A percentile compares a stretch with the other conserved stretches of the same genome.
These are phyloP conservation scores for Pythium chondricola DNA, from an alignment of 352 stramenopile genomes.

Conservation along the genomic window DNA sequence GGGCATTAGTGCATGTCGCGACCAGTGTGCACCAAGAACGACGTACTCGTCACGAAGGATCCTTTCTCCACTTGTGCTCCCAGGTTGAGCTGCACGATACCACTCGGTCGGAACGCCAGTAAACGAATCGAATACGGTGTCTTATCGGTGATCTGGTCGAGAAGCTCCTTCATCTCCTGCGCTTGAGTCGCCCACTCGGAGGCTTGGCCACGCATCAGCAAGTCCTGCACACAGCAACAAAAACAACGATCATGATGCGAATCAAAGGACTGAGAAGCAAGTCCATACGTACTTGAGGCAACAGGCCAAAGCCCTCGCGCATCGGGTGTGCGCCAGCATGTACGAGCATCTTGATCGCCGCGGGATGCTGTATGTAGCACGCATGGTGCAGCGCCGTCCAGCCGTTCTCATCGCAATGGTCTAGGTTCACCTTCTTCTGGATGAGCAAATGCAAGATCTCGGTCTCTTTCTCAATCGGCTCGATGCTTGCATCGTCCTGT, in stretches of 20 bases:
- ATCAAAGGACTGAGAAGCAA: neutral
- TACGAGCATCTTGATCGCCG: constrained; percentile 70
- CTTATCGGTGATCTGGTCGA: constrained; percentile 61
- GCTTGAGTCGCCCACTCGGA: constrained; percentile 62
- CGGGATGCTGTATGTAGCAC: constrained; percentile 69
- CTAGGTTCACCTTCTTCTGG: constrained; percentile 61
- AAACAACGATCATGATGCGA: neutral
- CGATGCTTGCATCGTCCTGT: constrained; percentile 39
- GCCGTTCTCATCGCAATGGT: constrained; percentile 79
- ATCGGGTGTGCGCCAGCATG: constrained; percentile 60
- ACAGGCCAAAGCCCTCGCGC: constrained; percentile 60
- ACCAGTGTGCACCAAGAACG: too few species aligned
- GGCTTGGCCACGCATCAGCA: constrained; percentile 61
- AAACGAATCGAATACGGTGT: constrained; percentile 65
- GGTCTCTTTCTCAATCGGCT: constrained; percentile 54
- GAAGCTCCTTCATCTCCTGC: constrained; percentile 65
- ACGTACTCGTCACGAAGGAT: constrained; percentile 72
- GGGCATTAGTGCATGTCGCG: too few species aligned
- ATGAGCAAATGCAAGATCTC: constrained; percentile 77
- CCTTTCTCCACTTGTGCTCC: constrained; percentile 80
- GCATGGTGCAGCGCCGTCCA: constrained; percentile 80
- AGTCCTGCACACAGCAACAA: constrained; percentile 25
- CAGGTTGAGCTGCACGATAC: constrained; percentile 80
- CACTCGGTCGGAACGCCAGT: constrained; percentile 72
- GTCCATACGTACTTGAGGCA: constrained; percentile 48